Conservation (phyloP, 805 yeast species). For the Kodamaea kaohsiungensis region DNA sequence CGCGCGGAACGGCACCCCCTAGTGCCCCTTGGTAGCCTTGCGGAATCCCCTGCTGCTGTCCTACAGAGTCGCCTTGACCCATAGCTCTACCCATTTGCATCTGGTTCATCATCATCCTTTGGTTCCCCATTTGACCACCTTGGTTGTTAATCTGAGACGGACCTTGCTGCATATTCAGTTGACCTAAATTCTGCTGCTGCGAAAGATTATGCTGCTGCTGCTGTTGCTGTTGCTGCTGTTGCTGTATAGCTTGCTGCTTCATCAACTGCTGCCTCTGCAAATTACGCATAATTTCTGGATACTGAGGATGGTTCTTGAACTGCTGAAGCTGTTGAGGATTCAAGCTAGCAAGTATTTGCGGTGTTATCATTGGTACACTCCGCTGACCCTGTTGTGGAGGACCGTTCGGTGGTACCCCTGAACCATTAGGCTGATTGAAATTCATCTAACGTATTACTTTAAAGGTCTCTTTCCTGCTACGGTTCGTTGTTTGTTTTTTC, state of each 20-base stretch:
- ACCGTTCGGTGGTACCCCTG: slow-evolving; percentile 17
- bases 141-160: not conserved
- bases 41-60: not conserved
- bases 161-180: not conserved
- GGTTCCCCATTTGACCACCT: not conserved
- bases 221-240: not conserved
- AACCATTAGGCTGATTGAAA: slow-evolving; percentile 19
- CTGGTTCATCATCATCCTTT: slow-evolving; percentile 8
- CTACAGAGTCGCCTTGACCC: not conserved
- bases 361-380: slow-evolving; percentile 27
- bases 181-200: not conserved
- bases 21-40: not conserved
- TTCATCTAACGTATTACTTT: slow-evolving; percentile 11
- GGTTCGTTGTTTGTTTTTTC: slow-evolving; percentile 1
- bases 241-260: slow-evolving; percentile 30
- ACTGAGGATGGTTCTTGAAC: slow-evolving; percentile 43
- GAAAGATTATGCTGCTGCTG: not conserved
- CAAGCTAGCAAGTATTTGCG: slow-evolving; percentile 26
- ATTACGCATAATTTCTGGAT: slow-evolving; percentile 40
- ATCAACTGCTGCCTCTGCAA: slow-evolving; percentile 43
- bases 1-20: not conserved
- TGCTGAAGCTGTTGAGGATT: slow-evolving; percentile 46
- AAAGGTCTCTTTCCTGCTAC: not conserved
- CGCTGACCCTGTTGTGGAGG: slow-evolving; percentile 13
- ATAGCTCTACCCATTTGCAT: not conserved